Percentiles rank a stretch among this genome's conserved stretches.
These are phyloP conservation scores for Diplodia corticola DNA, from an alignment of 2,329 filamentous ascomycete genomes.

Conservation along the genomic window DNA sequence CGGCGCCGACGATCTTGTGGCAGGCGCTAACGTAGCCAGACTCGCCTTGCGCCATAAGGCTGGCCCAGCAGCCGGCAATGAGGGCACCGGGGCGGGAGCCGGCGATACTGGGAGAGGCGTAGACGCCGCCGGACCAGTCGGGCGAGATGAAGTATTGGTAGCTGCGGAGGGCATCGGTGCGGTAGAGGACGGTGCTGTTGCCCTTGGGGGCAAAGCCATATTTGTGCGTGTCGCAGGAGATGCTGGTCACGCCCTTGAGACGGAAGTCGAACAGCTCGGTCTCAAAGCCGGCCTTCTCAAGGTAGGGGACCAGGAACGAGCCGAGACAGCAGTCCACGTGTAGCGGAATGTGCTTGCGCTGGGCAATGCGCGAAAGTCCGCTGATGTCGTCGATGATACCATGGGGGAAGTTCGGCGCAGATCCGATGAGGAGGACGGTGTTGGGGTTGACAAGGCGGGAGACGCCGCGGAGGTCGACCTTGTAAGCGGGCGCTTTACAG, in stretches of 20 bases:
- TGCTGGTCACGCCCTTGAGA: conserved; percentile 89
- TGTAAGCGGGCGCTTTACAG: conserved; percentile 82
- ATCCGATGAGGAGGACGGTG: conserved; percentile 89
- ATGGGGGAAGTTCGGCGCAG: conserved; percentile 95
- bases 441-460: conserved; percentile 89
- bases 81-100: conserved; percentile 89
- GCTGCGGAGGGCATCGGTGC: conserved; percentile 71
- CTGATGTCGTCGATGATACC: conserved; percentile 96
- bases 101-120: conserved; percentile 88
- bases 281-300: conserved; percentile 91
- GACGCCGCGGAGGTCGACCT: conserved; percentile 77
- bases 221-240: conserved; percentile 97
- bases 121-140: conserved; percentile 94
- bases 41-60: conserved; percentile 84
- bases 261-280: conserved; percentile 89
- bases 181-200: conserved; percentile 91
- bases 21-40: conserved; percentile 85
- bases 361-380: conserved; percentile 77
- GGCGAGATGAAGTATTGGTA: conserved; percentile 97
- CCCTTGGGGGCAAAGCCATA: conserved; percentile 98
- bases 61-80: conserved; percentile 95
- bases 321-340: conserved; percentile 98
- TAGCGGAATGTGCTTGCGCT: conserved; percentile 76
- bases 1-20: conserved; percentile 80
- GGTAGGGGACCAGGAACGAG: conserved; percentile 89